These are phyloP conservation scores for Saccharum spontaneum DNA, from an alignment of 176 grass and related monocot species.

Conservation along the genomic window DNA sequence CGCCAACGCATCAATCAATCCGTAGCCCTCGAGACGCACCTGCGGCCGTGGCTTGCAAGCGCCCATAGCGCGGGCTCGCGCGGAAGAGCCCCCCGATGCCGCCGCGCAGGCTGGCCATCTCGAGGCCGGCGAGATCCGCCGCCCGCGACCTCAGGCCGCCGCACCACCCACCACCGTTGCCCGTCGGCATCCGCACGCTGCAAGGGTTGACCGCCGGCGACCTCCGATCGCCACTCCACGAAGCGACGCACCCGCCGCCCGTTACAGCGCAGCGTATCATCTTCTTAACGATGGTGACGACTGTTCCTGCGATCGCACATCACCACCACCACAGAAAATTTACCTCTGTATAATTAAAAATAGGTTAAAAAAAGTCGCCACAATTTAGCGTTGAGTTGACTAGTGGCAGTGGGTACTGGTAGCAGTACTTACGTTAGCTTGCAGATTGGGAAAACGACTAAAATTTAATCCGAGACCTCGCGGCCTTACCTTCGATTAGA, in stretches of 20 bases:
- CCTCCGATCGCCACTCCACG: slow-evolving; percentile 25
- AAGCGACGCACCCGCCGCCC: slow-evolving; percentile 5
- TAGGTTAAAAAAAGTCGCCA: not conserved
- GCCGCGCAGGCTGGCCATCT: slow-evolving; percentile 43
- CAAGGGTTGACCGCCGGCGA: not conserved
- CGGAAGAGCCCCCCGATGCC: slow-evolving; percentile 52
- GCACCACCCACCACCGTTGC: slow-evolving; percentile 25
- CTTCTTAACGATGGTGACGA: not conserved
- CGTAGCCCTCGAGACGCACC: slow-evolving; percentile 36
- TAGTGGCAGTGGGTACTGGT: not conserved
- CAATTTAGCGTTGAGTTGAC: slow-evolving; percentile 43
- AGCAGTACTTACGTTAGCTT: too few relatives aligned
- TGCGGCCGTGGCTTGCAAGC: slow-evolving; percentile 43
- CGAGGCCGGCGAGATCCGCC: slow-evolving; percentile 45
- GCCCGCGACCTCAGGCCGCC: slow-evolving; percentile 46
- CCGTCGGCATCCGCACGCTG: slow-evolving; percentile 44
- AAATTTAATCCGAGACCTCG: not conserved
- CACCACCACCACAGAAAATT: slow-evolving; percentile 39
- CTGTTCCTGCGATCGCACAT: slow-evolving; percentile 44
- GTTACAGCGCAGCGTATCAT: slow-evolving; percentile 47
- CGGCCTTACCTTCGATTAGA: slow-evolving; percentile 1
- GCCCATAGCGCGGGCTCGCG: slow-evolving; percentile 46
- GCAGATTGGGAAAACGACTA: not conserved
- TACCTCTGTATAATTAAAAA: slow-evolving; percentile 1
- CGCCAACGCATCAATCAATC: not conserved